Base-by-base conservation (phyloP, 352 stramenopile genomes). In the Globisporangium paddicum region DNA sequence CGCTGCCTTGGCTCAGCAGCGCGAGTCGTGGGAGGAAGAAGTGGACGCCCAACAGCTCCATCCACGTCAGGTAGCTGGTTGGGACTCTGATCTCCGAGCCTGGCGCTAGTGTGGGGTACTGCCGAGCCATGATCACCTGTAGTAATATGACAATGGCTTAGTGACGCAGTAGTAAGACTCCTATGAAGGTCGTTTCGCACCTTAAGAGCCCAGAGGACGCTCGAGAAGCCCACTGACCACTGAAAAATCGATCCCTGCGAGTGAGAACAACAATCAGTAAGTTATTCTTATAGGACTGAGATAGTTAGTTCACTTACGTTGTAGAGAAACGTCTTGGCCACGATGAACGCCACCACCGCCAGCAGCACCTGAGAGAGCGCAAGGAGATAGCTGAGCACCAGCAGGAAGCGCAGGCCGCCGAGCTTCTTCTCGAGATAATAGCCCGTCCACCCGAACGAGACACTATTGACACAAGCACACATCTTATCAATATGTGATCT, bases 21-120 rank as follows among this genome's bases (percentile, higher is more conserved):
- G 77, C 79, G 1, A 71, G 52, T 19, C 74, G 71, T 2, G 77
- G 77, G 6, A 79, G 58, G 32, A 87, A 51, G 10, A 76, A 48
- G 16, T 73, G 73, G 3, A 87, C 74, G 5, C 81, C 58, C 1
- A 82, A 25, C 11, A 88, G 65, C 64, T 88, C 78, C 30, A 81
- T 28, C 77, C 78, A 88, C n/a, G 78, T 55, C n/a, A 63, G 59
- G 44, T 81, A 82, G 14, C 63, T 69, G 11, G 73, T 71, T 19
- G 72, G 71, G 1, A 87, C 38, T 16, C 23, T 23, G 28, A 86
- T 58, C 16, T 57, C 56, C 16, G 25, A 35, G 28, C 1, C 62
- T 53, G 23, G 60, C 66, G 18, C 54, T 46, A 42, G 59, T 7
- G 46, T 66, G 55, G 44, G 73, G 35, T 37, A 83, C 65, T 62